Percentiles rank a stretch among this genome's conserved stretches.
Conservation (phyloP, 2,329 filamentous ascomycete species). For the Fusarium denticulatum region DNA sequence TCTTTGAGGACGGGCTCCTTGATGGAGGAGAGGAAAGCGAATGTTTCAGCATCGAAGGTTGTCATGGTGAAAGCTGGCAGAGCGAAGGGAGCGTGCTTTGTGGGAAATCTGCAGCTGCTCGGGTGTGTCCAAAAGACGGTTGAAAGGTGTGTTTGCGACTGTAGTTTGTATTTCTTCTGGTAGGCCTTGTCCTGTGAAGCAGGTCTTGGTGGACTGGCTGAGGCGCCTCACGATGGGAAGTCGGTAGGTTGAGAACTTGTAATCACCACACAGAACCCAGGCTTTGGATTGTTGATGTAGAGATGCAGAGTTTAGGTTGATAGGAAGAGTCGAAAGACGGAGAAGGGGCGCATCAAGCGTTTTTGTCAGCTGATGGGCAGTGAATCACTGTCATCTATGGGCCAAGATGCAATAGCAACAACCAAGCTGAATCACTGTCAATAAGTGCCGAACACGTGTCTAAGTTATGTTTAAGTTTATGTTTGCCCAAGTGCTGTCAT, state of each 20-base stretch:
- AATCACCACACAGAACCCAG: background rate
- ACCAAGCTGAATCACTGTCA: background rate
- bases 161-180: background rate
- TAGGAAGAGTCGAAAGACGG: too few species aligned
- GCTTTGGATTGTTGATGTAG: background rate
- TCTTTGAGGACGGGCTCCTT: background rate
- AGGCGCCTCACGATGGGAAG: background rate
- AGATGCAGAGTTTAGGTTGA: background rate
- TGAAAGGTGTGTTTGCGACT: background rate
- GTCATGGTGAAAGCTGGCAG: background rate
- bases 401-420: too few species aligned
- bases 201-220: background rate
- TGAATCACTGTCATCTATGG: background rate
- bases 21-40: background rate
- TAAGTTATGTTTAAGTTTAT: rapidly evolving
- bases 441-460: rapidly evolving
- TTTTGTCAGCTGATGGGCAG: background rate
- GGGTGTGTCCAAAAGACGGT: background rate
- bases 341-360: too few species aligned
- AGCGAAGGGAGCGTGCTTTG: background rate
- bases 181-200: background rate
- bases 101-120: rapidly evolving
- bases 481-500: rapidly evolving
- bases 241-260: background rate
- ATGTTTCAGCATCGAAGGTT: background rate